phyloP scores from a whole-genome alignment of 1,284 basidiomycete species.

The Marasmius fiardii region DNA sequence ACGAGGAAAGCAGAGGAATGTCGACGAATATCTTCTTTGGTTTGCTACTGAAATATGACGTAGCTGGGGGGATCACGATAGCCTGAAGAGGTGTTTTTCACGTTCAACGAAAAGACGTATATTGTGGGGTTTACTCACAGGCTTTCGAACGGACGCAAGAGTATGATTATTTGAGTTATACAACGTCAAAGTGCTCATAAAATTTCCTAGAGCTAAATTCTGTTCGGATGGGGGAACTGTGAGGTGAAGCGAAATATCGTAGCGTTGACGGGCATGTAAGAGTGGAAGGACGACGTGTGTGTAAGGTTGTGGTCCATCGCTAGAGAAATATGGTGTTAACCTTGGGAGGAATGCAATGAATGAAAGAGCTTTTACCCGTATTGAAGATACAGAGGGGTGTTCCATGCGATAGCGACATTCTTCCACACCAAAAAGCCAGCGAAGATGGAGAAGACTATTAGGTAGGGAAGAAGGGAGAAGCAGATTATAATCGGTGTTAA shows the following conservation, averaged over 20 bases:
- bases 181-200: slow-evolving; percentile 68
- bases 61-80: slow-evolving; percentile 47
- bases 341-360: neutral
- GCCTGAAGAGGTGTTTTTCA: slow-evolving; percentile 43
- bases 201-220: slow-evolving; percentile 74
- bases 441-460: slow-evolving; percentile 53
- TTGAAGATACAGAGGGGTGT: slow-evolving; percentile 61
- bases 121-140: slow-evolving; percentile 44
- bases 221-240: slow-evolving; percentile 60
- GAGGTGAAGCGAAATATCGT: slow-evolving; percentile 68
- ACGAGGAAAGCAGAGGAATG: slow-evolving; percentile 52
- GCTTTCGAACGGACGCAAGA: slow-evolving; percentile 51
- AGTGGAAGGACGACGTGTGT: slow-evolving; percentile 48
- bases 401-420: slow-evolving; percentile 65
- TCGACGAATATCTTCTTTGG: slow-evolving; percentile 43
- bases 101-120: neutral
- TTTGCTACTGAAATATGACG: slow-evolving; percentile 34
- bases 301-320: slow-evolving; percentile 62
- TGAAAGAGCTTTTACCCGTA: slow-evolving; percentile 56
- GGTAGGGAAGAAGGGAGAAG: slow-evolving; percentile 56
- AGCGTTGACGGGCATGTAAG: slow-evolving; percentile 58
- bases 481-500: slow-evolving; percentile 61
- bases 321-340: slow-evolving; percentile 23
- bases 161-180: slow-evolving; percentile 57
- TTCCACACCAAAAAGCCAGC: slow-evolving; percentile 74